Base-by-base conservation (phyloP, 2,329 filamentous ascomycete species). In the Paracoccidioides brasiliensis region DNA sequence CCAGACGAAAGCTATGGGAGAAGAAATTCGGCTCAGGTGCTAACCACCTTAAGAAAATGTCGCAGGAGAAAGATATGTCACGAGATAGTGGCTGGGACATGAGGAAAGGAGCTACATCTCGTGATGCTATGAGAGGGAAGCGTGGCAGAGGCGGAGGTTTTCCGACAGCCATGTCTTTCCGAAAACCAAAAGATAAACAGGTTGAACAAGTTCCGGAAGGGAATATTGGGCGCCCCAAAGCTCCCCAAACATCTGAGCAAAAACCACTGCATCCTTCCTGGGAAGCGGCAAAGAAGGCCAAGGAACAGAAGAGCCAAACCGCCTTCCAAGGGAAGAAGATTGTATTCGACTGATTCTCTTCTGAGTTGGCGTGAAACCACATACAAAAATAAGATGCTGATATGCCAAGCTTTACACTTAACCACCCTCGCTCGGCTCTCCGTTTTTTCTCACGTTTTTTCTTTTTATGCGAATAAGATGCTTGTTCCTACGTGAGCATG, bases 231-330 rank as follows among this genome's bases (percentile, higher is more conserved):
- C 49, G 22, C 4, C 37, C 12, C 22, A 61, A 52, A 33, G 60
- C 63, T 22, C 56, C 61, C 1, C 61, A 67, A 38, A 42, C 52
- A 56, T 62, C 70, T 44, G 78, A 81, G 56, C 68, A 71, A 44
- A 79, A 79, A 8, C 69, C 77, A 5, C 61, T 84, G 61, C 82
- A 85, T 76, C 82, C 82, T 22, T 82, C 79, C 55, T 85, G 82
- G 82, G 77, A 80, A 66, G 82, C 82, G 5, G 80, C 79, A 35
- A 80, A 78, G 70, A 74, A 74, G 63, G 76, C 78, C 12, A 84
- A 84, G 70, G 70, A 74, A 58, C 74, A 74, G 64, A 67, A 66
- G 38, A 69, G 72, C 32, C 70, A 67, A 30, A 74, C 73, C 45
- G 66, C 73, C n/a, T 81, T 83, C 60, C 64, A 74, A 55, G 81